Conservation (phyloP, 352 stramenopile species). For the Phytophthora aleatoria region DNA sequence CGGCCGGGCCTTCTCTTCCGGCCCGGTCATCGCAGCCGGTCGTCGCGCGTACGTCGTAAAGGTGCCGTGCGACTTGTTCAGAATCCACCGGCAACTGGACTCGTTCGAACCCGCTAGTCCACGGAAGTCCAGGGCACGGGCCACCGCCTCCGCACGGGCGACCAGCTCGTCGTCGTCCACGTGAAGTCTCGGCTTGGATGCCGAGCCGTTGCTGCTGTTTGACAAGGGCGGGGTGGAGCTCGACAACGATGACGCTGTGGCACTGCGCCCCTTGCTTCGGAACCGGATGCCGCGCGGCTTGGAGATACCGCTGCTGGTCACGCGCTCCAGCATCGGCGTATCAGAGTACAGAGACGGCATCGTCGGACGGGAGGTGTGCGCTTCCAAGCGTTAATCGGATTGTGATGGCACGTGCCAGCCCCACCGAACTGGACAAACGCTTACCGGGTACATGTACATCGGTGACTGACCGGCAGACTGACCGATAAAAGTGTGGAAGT, state of each 20-base stretch:
- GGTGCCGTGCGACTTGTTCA: slow-evolving; percentile 24
- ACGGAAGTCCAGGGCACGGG: slow-evolving; percentile 31
- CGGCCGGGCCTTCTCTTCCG: background rate
- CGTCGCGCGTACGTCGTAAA: slow-evolving; percentile 33
- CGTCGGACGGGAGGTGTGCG: slow-evolving; percentile 1
- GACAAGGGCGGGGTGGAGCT: slow-evolving; percentile 16
- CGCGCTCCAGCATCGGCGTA: slow-evolving; percentile 19
- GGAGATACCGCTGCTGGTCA: slow-evolving; percentile 1
- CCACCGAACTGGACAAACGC: slow-evolving; percentile 1
- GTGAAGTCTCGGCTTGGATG: slow-evolving; percentile 30
- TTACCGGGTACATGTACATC: background rate
- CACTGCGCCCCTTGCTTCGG: slow-evolving; percentile 20
- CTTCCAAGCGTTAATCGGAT: slow-evolving; percentile 3
- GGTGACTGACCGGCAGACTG: background rate
- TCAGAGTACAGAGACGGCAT: slow-evolving; percentile 19
- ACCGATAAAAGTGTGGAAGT: background rate
- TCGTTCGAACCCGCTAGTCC: slow-evolving; percentile 20
- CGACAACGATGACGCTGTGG: slow-evolving; percentile 16
- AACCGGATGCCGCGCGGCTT: slow-evolving; percentile 16
- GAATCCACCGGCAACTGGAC: slow-evolving; percentile 17
- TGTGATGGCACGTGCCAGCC: slow-evolving; percentile 13
- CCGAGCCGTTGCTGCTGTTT: slow-evolving; percentile 8
- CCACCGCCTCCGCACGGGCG: slow-evolving; percentile 26
- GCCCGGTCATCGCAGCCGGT: background rate
- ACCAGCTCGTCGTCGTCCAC: slow-evolving; percentile 37